These are phyloP conservation scores for Yarrowia divulgata DNA, from an alignment of 805 yeast genomes.

Conservation along the genomic window DNA sequence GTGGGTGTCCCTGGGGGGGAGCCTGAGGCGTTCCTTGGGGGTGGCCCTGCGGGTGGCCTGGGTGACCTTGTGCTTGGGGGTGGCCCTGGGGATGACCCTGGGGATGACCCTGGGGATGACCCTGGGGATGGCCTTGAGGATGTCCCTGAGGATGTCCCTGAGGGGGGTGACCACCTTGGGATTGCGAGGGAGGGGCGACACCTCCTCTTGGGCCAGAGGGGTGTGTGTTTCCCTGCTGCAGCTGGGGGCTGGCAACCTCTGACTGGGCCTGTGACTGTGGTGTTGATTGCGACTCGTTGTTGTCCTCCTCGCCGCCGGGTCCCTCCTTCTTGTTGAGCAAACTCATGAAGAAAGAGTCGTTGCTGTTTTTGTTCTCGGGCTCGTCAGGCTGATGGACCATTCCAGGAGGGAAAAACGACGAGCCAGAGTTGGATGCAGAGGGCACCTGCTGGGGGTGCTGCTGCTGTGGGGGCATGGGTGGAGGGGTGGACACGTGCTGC, in stretches of 20 bases:
- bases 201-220: constrained; percentile 21
- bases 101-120: background rate
- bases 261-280: constrained; percentile 24
- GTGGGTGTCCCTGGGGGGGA: constrained; percentile 18
- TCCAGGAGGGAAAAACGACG: constrained; percentile 20
- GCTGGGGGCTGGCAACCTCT: constrained; percentile 16
- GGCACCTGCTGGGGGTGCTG: constrained; percentile 21
- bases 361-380: constrained; percentile 38
- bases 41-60: constrained; percentile 6
- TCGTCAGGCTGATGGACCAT: constrained; percentile 28
- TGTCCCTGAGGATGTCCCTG: background rate
- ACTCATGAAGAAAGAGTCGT: constrained; percentile 40
- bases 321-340: constrained; percentile 30
- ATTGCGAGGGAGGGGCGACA: background rate
- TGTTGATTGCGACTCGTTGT: constrained; percentile 7
- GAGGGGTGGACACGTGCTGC: background rate
- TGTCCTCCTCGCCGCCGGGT: constrained; percentile 11
- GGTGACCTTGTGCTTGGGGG: constrained; percentile 5
- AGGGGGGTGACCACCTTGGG: background rate
- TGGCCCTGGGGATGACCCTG: constrained; percentile 7
- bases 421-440: background rate
- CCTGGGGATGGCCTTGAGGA: constrained; percentile 4
- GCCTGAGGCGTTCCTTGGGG: constrained; percentile 16
- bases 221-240: constrained; percentile 16
- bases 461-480: constrained; percentile 27